Evolutionary conservation across 345 rosid genomes (phyloP), one percentile per base, ranked within the genome.

Genomic region (Linum trigynum): DNA sequence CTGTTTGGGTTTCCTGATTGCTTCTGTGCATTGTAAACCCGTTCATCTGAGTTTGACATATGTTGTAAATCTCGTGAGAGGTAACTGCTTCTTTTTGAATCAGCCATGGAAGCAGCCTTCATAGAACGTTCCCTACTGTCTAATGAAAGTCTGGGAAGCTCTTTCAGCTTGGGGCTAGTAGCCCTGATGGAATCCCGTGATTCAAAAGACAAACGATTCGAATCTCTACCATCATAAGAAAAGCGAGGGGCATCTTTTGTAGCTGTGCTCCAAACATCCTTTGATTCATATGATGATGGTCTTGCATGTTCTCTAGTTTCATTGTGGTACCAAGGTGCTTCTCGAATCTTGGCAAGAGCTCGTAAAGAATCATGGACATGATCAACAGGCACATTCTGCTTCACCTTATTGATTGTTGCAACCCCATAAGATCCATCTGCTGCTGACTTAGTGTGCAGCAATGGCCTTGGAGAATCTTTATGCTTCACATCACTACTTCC

Each of bases 61-160:
- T 57, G 16, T 57, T 62, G 59, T 43, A 38, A 35, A 70, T 75
- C 75, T 53, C 64, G 77, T 42, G 66, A 64, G 62, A 72, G 79
- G 69, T 59, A 55, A 67, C 53, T 48, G 15, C 72, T 77, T 65
- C 80, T 64, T 75, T 79, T 79, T 61, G 66, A 67, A 61, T 78
- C 81, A 36, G 72, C 60, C 51, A 70, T 69, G 43, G 82, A 76
- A 57, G 32, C 32, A 23, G 81, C 74, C 62, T 76, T 78, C 17
- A 77, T 65, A 57, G 92, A 76, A 65, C 68, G 72, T 23, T 76
- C 82, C 79, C 84, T 86, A 72, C 97, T 89, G 80, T 90, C 97
- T 68, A 95, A 67, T 15, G 99, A 91, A 70, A 91, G 76, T 76
- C 99, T 85, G 1, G 95, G 99, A 36, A 81, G 80, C 73, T 88